phyloP scores from a whole-genome alignment of 805 yeast genomes.

The Priceomyces carsonii region DNA sequence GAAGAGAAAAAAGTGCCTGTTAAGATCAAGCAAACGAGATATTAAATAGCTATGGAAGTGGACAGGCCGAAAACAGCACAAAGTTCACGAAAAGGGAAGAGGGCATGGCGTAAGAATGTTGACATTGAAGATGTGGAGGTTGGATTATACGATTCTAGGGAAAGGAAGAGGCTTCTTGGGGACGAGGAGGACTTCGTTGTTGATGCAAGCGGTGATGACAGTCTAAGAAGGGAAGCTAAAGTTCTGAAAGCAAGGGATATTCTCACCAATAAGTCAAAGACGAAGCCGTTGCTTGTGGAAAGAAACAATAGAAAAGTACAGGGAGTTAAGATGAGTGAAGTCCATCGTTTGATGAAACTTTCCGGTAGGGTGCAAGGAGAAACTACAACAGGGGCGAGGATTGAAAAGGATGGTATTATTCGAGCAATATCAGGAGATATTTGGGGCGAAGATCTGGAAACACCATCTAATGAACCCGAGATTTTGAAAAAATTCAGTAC shows the following conservation, averaged over 20 bases:
- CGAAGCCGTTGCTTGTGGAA: constrained; percentile 55
- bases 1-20: too few species aligned
- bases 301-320: constrained; percentile 47
- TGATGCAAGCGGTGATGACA: constrained; percentile 39
- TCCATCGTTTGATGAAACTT: constrained; percentile 65
- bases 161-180: constrained; percentile 57
- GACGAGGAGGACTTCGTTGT: constrained; percentile 62
- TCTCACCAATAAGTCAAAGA: constrained; percentile 69
- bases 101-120: constrained; percentile 90
- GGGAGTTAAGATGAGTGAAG: constrained; percentile 64
- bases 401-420: constrained; percentile 66
- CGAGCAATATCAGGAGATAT: constrained; percentile 54
- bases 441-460: constrained; percentile 55
- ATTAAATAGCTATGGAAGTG: constrained; percentile 11
- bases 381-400: constrained; percentile 48
- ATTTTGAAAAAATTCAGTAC: constrained; percentile 16
- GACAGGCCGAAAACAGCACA: constrained; percentile 62
- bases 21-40: not conserved
- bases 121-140: constrained; percentile 78
- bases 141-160: constrained; percentile 68
- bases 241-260: constrained; percentile 67
- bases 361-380: constrained; percentile 73
- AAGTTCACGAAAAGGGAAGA: constrained; percentile 87
- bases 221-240: constrained; percentile 46
- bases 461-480: constrained; percentile 15